These are phyloP conservation scores for Coleophoma crateriformis DNA, from an alignment of 2,329 filamentous ascomycete genomes.

Conservation along the genomic window DNA sequence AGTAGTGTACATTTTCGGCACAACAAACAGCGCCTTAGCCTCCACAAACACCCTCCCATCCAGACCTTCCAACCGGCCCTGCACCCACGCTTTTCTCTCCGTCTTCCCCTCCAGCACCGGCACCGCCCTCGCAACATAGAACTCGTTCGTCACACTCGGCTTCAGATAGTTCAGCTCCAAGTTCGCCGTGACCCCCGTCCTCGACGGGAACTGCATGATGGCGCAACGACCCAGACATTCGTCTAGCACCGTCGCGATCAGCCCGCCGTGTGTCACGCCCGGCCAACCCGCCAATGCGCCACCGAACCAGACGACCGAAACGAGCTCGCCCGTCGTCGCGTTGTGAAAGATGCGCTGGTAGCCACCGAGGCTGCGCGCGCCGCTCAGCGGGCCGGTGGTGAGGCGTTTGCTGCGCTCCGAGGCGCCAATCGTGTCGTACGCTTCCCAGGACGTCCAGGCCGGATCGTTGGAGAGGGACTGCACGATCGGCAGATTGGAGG, in stretches of 20 bases:
- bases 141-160: slow-evolving; percentile 52
- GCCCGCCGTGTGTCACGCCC: slow-evolving; percentile 65
- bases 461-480: slow-evolving; percentile 38
- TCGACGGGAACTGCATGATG: slow-evolving; percentile 38
- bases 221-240: slow-evolving; percentile 64
- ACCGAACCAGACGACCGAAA: slow-evolving; percentile 65
- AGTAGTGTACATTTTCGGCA: slow-evolving; percentile 37
- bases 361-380: slow-evolving; percentile 35
- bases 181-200: slow-evolving; percentile 50
- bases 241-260: slow-evolving; percentile 62
- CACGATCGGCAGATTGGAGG: slow-evolving; percentile 41
- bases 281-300: slow-evolving; percentile 64
- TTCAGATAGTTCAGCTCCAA: slow-evolving; percentile 57
- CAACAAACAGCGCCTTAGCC: slow-evolving; percentile 52
- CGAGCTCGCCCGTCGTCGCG: slow-evolving; percentile 46
- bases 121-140: slow-evolving; percentile 55
- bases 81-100: slow-evolving; percentile 48
- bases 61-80: slow-evolving; percentile 45
- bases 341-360: slow-evolving; percentile 63
- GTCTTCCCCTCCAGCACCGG: slow-evolving; percentile 33
- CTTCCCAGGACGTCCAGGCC: slow-evolving; percentile 33
- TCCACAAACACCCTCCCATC: slow-evolving; percentile 53
- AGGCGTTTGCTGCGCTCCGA: slow-evolving; percentile 24
- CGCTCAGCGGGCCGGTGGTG: slow-evolving; percentile 36
- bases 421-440: slow-evolving; percentile 27